Percentiles rank a stretch among this genome's conserved stretches.
Conservation (phyloP, 345 rosid species). For the Linum tenue region DNA sequence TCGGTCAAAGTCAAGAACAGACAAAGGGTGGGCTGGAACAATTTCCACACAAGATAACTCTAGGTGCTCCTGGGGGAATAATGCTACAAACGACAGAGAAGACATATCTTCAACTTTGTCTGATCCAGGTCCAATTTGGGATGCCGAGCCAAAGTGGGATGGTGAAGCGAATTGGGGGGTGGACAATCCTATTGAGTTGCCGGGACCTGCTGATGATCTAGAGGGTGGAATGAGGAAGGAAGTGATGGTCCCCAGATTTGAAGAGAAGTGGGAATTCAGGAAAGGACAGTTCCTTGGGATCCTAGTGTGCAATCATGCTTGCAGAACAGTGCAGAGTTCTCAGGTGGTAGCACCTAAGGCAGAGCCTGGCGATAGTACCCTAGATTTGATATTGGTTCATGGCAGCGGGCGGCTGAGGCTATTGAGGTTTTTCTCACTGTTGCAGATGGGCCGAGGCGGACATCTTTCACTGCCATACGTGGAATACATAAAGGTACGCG, state of each 20-base stretch:
- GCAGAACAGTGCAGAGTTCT: constrained; percentile 91
- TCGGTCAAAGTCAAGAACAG: constrained; percentile 83
- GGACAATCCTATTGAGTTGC: constrained; percentile 80
- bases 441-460: constrained; percentile 84
- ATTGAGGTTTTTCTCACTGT: constrained; percentile 70
- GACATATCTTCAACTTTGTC: constrained; percentile 93
- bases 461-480: constrained; percentile 93
- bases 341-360: constrained; percentile 95
- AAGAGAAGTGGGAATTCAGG: constrained; percentile 61
- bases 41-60: constrained; percentile 60
- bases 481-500: constrained; percentile 79
- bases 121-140: constrained; percentile 99
- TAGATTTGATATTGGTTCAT: constrained; percentile 88
- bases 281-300: constrained; percentile 92
- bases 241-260: constrained; percentile 36
- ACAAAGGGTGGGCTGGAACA: constrained; percentile 83
- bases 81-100: constrained; percentile 71
- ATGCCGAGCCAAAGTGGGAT: constrained; percentile 95
- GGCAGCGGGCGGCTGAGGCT: constrained; percentile 84
- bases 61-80: constrained; percentile 73
- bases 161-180: constrained; percentile 67
- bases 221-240: constrained; percentile 55
- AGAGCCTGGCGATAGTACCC: constrained; percentile 70
- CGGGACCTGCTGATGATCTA: constrained; percentile 64
- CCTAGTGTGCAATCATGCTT: constrained; percentile 91